Percentiles rank a stretch among this genome's conserved stretches.
Evolutionary conservation across 176 grass and related monocot species (phyloP).

Genomic region (Areca catechu): DNA sequence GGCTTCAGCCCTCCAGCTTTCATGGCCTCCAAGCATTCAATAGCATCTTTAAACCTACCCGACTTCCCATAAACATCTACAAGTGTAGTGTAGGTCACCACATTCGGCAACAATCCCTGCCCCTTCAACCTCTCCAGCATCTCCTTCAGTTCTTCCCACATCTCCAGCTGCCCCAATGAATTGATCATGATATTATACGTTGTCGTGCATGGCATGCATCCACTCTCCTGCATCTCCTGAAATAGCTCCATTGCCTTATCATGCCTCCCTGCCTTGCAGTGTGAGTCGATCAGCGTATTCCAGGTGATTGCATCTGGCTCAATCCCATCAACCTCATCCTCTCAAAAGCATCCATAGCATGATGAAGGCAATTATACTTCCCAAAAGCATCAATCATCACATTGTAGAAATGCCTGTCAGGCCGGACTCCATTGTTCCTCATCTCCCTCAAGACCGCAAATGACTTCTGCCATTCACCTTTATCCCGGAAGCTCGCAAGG

Average conservation of each 20-base stretch:
- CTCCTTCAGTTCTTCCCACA: constrained; percentile 49
- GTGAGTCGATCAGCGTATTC: constrained; percentile 77
- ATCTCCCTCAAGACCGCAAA: constrained; percentile 85
- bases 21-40: constrained; percentile 84
- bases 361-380: constrained; percentile 77
- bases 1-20: constrained; percentile 70
- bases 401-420: constrained; percentile 95
- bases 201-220: constrained; percentile 49
- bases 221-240: constrained; percentile 63
- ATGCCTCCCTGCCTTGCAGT: constrained; percentile 69
- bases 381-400: constrained; percentile 95
- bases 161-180: constrained; percentile 59
- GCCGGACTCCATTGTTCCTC: constrained; percentile 58
- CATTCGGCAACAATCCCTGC: constrained; percentile 65
- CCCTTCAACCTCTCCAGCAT: constrained; percentile 68
- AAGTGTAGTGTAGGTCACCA: constrained; percentile 85
- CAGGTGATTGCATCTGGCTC: constrained; percentile 78
- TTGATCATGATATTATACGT: constrained; percentile 96
- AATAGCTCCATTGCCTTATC: constrained; percentile 71
- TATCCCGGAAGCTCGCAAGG: constrained; percentile 62
- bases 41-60: constrained; percentile 69
- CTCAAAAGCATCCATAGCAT: constrained; percentile 80
- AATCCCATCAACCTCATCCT: constrained; percentile 74
- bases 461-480: constrained; percentile 85
- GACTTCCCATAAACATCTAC: constrained; percentile 94